Percentiles rank a stretch among this genome's conserved stretches.
Conservation (phyloP, 2,329 filamentous ascomycete species). For the Ophiostoma perfectum region DNA sequence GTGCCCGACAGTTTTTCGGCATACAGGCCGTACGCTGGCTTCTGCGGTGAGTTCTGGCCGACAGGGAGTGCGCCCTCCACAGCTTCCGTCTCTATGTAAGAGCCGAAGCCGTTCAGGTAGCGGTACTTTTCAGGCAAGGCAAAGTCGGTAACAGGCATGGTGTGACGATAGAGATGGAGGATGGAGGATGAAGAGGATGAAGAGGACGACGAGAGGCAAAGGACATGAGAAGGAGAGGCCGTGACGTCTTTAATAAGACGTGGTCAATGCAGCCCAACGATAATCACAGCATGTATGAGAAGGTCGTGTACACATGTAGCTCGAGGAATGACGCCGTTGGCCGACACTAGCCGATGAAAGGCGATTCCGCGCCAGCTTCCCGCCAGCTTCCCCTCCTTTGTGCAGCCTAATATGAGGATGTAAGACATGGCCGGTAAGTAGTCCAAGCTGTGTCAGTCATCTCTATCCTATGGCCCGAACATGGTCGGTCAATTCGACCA, state of each 20-base stretch:
- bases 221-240: not conserved
- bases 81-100: constrained; percentile 75
- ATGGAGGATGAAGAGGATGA: not conserved
- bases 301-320: too few species aligned
- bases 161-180: not conserved
- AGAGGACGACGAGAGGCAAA: not conserved
- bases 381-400: constrained; percentile 6
- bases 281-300: too few species aligned
- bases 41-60: constrained; percentile 76
- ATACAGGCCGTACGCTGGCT: constrained; percentile 71
- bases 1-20: constrained; percentile 73
- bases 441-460: too few species aligned
- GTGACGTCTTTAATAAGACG: too few species aligned
- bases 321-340: constrained; percentile 2
- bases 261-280: too few species aligned
- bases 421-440: too few species aligned
- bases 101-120: constrained; percentile 74
- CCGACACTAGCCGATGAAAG: constrained; percentile 24
- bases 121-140: constrained; percentile 54
- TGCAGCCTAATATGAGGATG: not conserved
- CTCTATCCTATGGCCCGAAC: too few species aligned
- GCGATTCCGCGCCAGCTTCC: constrained; percentile 16
- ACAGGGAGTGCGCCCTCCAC: constrained; percentile 67
- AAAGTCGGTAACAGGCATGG: constrained; percentile 45
- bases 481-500: too few species aligned